phyloP scores from a whole-genome alignment of 1,284 basidiomycete species.

The Tremellales sp. region DNA sequence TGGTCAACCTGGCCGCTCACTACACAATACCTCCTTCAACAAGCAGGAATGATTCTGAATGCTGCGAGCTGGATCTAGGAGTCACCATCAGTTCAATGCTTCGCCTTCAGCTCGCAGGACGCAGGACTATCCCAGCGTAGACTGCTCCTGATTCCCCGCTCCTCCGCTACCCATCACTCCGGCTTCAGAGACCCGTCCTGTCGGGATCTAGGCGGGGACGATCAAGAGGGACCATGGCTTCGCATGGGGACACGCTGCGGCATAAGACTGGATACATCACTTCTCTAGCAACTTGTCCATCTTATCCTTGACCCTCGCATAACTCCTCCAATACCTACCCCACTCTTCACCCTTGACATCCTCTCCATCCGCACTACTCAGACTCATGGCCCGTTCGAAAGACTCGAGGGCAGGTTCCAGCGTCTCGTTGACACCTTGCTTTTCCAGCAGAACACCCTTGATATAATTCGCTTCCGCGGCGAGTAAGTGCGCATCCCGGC shows the following conservation, averaged over 20 bases:
- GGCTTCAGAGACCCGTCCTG: too few relatives aligned
- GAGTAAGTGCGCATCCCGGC: constrained; percentile 49
- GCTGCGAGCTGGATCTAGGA: too few relatives aligned
- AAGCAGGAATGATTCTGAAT: too few relatives aligned
- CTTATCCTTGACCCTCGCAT: constrained; percentile 37
- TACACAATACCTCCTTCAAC: too few relatives aligned
- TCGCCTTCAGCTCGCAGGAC: too few relatives aligned
- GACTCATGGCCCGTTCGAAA: constrained; percentile 57
- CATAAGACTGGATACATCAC: constrained; percentile 1
- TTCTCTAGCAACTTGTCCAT: constrained; percentile 15
- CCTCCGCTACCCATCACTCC: too few relatives aligned
- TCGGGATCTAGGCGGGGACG: neutral
- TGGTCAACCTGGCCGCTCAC: too few relatives aligned
- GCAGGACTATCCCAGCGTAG: too few relatives aligned
- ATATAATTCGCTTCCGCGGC: constrained; percentile 51
- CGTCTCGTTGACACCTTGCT: constrained; percentile 12
- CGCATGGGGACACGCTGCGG: constrained; percentile 5
- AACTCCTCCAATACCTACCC: constrained; percentile 40
- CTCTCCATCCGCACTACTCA: constrained; percentile 43
- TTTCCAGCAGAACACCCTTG: constrained; percentile 45
- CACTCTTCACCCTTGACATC: constrained; percentile 36
- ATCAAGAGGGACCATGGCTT: constrained; percentile 7
- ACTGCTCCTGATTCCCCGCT: too few relatives aligned
- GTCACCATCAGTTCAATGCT: too few relatives aligned
- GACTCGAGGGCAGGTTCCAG: constrained; percentile 54